These are phyloP conservation scores for Meira nashicola DNA, from an alignment of 1,284 basidiomycete species.

Conservation along the genomic window DNA sequence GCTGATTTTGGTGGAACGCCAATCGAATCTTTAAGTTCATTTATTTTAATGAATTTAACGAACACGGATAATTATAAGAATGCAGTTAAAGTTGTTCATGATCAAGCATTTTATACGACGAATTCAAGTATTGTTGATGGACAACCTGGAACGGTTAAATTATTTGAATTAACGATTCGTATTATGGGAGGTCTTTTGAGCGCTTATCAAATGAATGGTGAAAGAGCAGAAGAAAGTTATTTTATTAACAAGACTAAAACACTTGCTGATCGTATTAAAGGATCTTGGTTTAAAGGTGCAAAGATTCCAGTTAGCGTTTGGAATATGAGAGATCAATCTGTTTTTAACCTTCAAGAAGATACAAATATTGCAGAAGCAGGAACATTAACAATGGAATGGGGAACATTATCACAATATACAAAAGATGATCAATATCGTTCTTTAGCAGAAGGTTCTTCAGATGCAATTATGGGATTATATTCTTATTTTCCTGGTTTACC, in stretches of 20 bases:
- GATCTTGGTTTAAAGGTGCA: slow-evolving; percentile 12
- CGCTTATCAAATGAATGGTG: slow-evolving; percentile 31
- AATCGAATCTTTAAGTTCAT: slow-evolving; percentile 37
- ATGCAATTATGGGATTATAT: slow-evolving; percentile 25
- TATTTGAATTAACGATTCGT: slow-evolving; percentile 45
- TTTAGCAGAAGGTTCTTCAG: slow-evolving; percentile 24
- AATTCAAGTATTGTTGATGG: neutral
- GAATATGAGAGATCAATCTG: slow-evolving; percentile 23
- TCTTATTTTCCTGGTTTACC: slow-evolving; percentile 31
- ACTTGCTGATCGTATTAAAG: slow-evolving; percentile 9
- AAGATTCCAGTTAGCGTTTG: slow-evolving; percentile 32
- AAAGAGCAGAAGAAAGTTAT: slow-evolving; percentile 8
- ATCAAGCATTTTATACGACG: slow-evolving; percentile 32
- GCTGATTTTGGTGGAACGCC: slow-evolving; percentile 43
- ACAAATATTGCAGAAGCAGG: slow-evolving; percentile 36
- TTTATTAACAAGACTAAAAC: slow-evolving; percentile 17
- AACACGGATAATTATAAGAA: slow-evolving; percentile 21
- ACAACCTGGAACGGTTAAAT: slow-evolving; percentile 9
- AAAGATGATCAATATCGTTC: slow-evolving; percentile 28
- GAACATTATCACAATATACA: slow-evolving; percentile 28
- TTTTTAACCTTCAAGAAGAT: slow-evolving; percentile 12
- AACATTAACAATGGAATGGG: slow-evolving; percentile 38
- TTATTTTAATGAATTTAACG: slow-evolving; percentile 34
- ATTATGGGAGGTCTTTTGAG: slow-evolving; percentile 37
- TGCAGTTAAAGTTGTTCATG: slow-evolving; percentile 21